Conservation (phyloP, 345 rosid species). For the Acer saccharum region DNA sequence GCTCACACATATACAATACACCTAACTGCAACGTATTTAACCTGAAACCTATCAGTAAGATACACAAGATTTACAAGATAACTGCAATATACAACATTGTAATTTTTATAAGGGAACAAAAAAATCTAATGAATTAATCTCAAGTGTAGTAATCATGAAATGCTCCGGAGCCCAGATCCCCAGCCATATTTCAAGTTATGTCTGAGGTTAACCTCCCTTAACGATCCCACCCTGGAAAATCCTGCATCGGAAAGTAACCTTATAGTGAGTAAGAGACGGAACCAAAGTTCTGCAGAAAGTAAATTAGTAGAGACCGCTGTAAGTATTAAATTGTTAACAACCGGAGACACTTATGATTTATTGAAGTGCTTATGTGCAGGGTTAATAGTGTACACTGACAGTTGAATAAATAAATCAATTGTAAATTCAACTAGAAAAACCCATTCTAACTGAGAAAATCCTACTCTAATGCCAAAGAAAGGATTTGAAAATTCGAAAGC, state of each 20-base stretch:
- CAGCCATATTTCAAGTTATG: constrained; percentile 8
- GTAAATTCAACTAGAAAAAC: no score
- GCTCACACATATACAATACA: no score
- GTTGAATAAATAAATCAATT: no score
- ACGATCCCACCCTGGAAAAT: constrained; percentile 11
- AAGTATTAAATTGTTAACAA: background rate
- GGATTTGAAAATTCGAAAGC: background rate
- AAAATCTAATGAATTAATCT: constrained; percentile 23
- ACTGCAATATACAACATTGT: constrained; percentile 20
- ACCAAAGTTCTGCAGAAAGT: background rate
- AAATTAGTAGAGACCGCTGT: no score
- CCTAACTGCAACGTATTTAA: no score
- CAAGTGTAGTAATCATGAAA: background rate
- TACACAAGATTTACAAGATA: constrained; percentile 17
- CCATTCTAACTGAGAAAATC: background rate
- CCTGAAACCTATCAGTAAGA: background rate
- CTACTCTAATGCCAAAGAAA: background rate
- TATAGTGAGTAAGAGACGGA: background rate
- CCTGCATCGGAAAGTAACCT: constrained; percentile 29
- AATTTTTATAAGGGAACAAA: background rate
- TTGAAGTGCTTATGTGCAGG: background rate
- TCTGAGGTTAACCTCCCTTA: constrained; percentile 9
- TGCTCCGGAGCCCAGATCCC: constrained; percentile 8
- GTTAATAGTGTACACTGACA: background rate
- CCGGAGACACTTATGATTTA: background rate